phyloP scores from a whole-genome alignment of 257 asterid species.

The Jacaranda copaia region DNA sequence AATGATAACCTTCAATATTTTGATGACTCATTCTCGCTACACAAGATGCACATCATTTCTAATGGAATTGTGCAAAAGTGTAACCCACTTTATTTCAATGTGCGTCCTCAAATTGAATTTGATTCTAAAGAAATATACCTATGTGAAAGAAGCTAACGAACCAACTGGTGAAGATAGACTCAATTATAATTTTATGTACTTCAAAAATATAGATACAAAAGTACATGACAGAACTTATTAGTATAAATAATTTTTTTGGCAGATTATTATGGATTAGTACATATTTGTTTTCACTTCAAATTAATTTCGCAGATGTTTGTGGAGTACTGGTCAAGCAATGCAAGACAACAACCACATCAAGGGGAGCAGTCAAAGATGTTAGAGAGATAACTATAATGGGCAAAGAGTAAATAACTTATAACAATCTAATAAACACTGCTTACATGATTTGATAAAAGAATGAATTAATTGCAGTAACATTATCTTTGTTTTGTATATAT shows the following conservation, averaged over 20 bases:
- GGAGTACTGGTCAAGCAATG: background rate
- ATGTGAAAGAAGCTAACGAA: too few relatives aligned
- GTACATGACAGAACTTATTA: too few relatives aligned
- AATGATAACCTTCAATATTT: background rate
- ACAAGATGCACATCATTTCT: background rate
- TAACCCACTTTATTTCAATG: background rate
- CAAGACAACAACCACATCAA: background rate
- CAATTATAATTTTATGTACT: too few relatives aligned
- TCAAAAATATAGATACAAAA: too few relatives aligned
- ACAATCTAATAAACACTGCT: too few relatives aligned
- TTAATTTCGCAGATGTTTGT: background rate
- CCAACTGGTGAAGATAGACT: too few relatives aligned
- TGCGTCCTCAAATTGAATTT: too few relatives aligned
- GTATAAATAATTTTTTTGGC: too few relatives aligned
- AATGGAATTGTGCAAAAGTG: background rate
- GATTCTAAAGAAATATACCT: too few relatives aligned
- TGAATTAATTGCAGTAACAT: background rate
- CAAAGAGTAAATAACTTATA: background rate
- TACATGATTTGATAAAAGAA: too few relatives aligned
- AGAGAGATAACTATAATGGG: background rate
- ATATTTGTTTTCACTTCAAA: too few relatives aligned
- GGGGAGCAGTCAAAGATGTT: background rate
- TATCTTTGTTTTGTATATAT: background rate
- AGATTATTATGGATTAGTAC: too few relatives aligned
- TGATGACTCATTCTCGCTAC: background rate